These are phyloP conservation scores for Komagataella pseudopastoris DNA, from an alignment of 805 yeast genomes.

Conservation along the genomic window DNA sequence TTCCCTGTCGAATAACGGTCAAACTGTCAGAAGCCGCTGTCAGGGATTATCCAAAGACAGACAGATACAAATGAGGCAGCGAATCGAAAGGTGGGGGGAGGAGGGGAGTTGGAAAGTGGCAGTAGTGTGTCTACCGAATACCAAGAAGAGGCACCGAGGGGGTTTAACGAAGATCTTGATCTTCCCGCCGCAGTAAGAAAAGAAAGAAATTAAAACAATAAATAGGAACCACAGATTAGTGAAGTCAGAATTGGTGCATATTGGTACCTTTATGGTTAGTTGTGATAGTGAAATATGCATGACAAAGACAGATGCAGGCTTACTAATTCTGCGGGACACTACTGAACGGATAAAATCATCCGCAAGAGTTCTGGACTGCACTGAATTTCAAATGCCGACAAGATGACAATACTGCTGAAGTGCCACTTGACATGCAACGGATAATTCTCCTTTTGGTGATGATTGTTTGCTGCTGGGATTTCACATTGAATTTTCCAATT, in stretches of 20 bases:
- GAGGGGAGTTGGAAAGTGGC: not conserved
- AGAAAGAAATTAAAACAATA: too few species aligned
- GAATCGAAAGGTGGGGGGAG: too few species aligned
- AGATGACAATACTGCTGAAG: too few species aligned
- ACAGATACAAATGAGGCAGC: not conserved
- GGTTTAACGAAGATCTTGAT: not conserved
- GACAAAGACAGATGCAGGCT: not conserved
- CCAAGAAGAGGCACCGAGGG: not conserved
- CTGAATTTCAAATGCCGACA: too few species aligned
- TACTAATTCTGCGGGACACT: not conserved
- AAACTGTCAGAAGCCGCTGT: not conserved
- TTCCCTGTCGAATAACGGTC: not conserved
- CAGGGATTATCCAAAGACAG: not conserved
- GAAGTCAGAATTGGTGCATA: not conserved
- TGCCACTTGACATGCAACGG: too few species aligned
- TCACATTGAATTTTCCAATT: too few species aligned
- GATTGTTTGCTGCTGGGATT: too few species aligned
- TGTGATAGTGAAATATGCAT: not conserved
- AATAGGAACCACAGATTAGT: not conserved
- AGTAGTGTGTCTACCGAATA: not conserved
- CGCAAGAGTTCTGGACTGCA: too few species aligned
- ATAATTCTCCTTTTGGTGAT: too few species aligned
- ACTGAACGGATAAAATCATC: too few species aligned
- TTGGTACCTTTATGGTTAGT: not conserved
- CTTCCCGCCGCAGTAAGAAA: not conserved